Evolutionary conservation across 2,329 filamentous ascomycete species (phyloP).

Genomic region (Hymenoscyphus infarciens): DNA sequence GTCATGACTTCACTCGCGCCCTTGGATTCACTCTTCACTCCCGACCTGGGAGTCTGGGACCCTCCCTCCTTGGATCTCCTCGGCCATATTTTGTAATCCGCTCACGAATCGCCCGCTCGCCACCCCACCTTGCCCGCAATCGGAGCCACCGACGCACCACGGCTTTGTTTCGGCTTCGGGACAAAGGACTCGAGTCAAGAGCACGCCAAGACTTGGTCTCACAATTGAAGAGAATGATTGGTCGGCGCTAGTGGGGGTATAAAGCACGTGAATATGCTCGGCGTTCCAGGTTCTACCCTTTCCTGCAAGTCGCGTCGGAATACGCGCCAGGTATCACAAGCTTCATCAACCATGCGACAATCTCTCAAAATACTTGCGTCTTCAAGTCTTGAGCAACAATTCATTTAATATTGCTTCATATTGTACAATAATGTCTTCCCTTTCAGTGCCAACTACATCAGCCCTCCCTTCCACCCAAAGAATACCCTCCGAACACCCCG

Average conservation of each 20-base stretch:
- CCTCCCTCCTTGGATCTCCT: neutral
- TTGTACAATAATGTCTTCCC: slow-evolving; percentile 25
- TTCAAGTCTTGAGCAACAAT: neutral
- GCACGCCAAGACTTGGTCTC: neutral
- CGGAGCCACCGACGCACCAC: neutral
- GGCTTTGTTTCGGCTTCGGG: slow-evolving; percentile 2
- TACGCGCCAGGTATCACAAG: neutral
- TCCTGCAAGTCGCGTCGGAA: neutral
- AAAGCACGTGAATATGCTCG: neutral
- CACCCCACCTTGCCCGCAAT: neutral
- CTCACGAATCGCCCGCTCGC: neutral
- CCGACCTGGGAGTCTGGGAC: too few species aligned
- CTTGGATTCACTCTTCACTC: too few species aligned
- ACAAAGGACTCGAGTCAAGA: neutral
- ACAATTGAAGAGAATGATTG: neutral
- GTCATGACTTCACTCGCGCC: slow-evolving; percentile 5
- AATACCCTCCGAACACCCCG: slow-evolving; percentile 60
- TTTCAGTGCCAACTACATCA: slow-evolving; percentile 67
- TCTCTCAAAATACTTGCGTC: neutral
- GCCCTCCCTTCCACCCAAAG: slow-evolving; percentile 69
- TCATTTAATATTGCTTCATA: neutral
- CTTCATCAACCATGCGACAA: neutral
- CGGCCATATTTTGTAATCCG: neutral
- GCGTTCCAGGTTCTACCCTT: neutral
- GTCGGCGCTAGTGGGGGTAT: neutral